Base-by-base conservation (phyloP, 1,284 basidiomycete species). In the Prillingera fragicola region DNA sequence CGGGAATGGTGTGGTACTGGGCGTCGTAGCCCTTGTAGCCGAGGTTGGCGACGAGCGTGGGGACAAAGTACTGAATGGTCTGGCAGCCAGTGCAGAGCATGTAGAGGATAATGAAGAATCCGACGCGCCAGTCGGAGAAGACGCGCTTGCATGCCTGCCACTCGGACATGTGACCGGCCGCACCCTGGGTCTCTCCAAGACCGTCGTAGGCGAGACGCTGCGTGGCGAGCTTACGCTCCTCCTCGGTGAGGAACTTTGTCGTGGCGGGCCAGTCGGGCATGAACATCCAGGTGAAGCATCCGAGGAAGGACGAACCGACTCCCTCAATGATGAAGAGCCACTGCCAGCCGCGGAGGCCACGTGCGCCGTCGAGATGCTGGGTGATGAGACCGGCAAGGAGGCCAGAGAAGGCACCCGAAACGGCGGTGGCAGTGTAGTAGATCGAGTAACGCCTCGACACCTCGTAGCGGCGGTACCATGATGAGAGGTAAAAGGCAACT, bases 1-100 rank as follows among this genome's bases (percentile, higher is more conserved):
- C 61, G 9, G 74, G 73, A 49, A 74, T 73, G n/a, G 73, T 75
- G 66, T 73, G 72, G 60, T 70, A 75, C 54, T 75, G 74, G 27
- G 67, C 63, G 15, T 41, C 50, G 56, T 62, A 67, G 12, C 73
- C 73, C 13, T 26, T 61, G 57, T 70, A 50, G 29, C 48, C 48
- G 13, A 50, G 57, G 35, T 66, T 54, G 8, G 59, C 61, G 29
- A 71, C 59, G 23, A 73, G 58, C 4, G 68, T 72, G 8, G 73
- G 73, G 35, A 75, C 69, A 51, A 75, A 75, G 64, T 75, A 75
- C 50, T 73, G 71, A 39, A 75, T 73, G 5, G 72, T 73, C 51
- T 74, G 71, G 14, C 71, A 62, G 41, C 74, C 73, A 3, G 73
- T 74, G 36, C 56, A 59, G 36, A 67, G 57, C 69, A 72, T 70